Percentiles rank a stretch among this genome's conserved stretches.
These are phyloP conservation scores for Fonsecaea multimorphosa DNA, from an alignment of 2,329 filamentous ascomycete species.

Conservation along the genomic window DNA sequence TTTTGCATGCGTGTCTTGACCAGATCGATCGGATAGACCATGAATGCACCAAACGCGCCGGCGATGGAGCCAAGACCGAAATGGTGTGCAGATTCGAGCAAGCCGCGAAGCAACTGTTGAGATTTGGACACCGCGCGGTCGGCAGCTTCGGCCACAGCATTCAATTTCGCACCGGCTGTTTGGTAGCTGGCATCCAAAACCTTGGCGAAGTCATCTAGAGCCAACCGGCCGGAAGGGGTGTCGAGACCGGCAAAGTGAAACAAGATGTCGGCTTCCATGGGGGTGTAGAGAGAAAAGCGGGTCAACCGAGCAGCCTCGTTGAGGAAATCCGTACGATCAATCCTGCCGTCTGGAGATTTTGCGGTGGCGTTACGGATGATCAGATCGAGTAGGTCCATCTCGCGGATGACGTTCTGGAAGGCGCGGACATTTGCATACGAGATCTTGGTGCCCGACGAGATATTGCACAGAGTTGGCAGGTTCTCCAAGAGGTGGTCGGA, in stretches of 20 bases:
- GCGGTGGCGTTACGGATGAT: slow-evolving; percentile 85
- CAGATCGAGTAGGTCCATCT: slow-evolving; percentile 96
- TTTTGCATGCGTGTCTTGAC: slow-evolving; percentile 99
- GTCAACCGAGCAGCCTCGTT: slow-evolving; percentile 91
- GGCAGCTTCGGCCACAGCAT: slow-evolving; percentile 46
- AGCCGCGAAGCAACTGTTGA: slow-evolving; percentile 64
- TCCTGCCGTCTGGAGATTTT: slow-evolving; percentile 87
- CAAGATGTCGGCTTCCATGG: slow-evolving; percentile 97
- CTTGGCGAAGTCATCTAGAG: slow-evolving; percentile 85
- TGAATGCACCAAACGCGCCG: slow-evolving; percentile 96
- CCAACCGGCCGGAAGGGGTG: slow-evolving; percentile 82
- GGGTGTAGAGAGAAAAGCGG: slow-evolving; percentile 93
- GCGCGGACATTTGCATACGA: slow-evolving; percentile 97
- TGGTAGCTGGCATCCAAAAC: slow-evolving; percentile 95
- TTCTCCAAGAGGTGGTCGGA: slow-evolving; percentile 94
- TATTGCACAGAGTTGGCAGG: slow-evolving; percentile 91
- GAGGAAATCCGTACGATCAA: slow-evolving; percentile 90
- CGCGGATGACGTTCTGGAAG: slow-evolving; percentile 96
- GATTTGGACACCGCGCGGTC: slow-evolving; percentile 62
- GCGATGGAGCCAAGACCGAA: slow-evolving; percentile 88
- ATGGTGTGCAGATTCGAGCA: slow-evolving; percentile 83
- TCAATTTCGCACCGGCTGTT: slow-evolving; percentile 61
- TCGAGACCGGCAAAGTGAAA: slow-evolving; percentile 98
- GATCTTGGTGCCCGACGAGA: slow-evolving; percentile 87
- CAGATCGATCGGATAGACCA: slow-evolving; percentile 98